phyloP scores from a whole-genome alignment of 345 rosid species.

The Dipteronia sinensis region DNA sequence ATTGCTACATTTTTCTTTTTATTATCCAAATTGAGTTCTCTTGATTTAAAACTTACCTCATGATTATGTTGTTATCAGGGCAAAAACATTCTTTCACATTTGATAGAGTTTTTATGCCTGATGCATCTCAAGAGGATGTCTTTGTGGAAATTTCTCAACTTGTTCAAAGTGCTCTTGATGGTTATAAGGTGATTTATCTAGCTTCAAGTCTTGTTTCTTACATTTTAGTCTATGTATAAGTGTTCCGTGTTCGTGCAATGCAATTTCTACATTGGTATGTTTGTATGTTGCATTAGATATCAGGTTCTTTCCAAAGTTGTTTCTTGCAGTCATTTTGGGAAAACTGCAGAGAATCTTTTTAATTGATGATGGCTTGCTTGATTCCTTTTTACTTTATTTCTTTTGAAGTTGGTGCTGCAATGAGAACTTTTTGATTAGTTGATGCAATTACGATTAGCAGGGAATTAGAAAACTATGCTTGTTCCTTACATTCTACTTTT shows the following conservation, averaged over 20 bases:
- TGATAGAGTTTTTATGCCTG: slow-evolving; percentile 82
- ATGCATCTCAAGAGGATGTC: slow-evolving; percentile 78
- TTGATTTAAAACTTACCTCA: slow-evolving; percentile 10
- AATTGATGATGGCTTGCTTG: background rate
- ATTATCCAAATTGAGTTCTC: background rate
- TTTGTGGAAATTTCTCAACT: slow-evolving; percentile 94
- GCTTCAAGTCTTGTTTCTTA: background rate
- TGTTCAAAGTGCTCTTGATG: slow-evolving; percentile 98
- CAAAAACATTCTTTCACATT: slow-evolving; percentile 84
- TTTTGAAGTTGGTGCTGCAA: background rate
- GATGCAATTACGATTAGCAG: slow-evolving; percentile 2
- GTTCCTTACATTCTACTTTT: background rate
- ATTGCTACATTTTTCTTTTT: background rate
- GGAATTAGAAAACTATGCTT: background rate
- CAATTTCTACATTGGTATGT: background rate
- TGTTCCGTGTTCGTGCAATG: background rate
- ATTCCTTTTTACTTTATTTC: background rate
- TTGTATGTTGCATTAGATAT: background rate
- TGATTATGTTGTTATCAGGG: slow-evolving; percentile 45
- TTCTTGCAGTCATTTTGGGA: background rate
- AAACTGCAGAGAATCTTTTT: background rate
- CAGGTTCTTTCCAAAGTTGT: background rate
- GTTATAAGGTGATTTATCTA: slow-evolving; percentile 75
- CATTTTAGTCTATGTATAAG: background rate
- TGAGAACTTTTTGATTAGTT: background rate